Evolutionary conservation across 306 rosid genomes (phyloP).

Genomic region (Casuarina cunninghamiana): DNA sequence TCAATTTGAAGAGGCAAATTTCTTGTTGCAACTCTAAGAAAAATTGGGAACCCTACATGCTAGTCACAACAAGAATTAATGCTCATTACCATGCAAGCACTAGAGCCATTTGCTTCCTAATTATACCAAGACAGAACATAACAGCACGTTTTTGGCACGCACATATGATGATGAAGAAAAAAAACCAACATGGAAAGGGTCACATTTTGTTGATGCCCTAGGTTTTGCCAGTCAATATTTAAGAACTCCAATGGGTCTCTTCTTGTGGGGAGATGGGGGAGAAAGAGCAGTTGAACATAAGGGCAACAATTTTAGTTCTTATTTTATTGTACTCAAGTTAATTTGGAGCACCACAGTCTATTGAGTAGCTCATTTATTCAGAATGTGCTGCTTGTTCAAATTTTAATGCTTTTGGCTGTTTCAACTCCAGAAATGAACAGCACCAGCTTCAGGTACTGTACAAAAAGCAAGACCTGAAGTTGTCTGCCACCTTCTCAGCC

Average conservation of each 20-base stretch:
- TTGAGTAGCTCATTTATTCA: neutral
- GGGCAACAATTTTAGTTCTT: neutral
- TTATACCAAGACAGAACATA: neutral
- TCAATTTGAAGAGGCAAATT: neutral
- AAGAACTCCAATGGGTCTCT: neutral
- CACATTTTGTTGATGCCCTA: neutral
- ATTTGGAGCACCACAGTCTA: neutral
- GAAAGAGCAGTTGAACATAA: neutral
- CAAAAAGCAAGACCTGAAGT: conserved; percentile 28
- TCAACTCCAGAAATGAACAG: conserved; percentile 26
- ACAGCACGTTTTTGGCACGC: neutral
- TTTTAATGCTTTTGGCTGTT: neutral
- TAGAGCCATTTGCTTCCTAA: neutral
- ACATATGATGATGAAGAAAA: neutral
- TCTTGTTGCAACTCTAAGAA: neutral
- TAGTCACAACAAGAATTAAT: neutral
- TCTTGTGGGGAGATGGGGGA: neutral
- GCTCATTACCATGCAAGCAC: neutral
- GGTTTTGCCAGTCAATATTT: neutral
- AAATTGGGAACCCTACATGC: neutral
- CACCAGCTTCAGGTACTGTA: conserved; percentile 18
- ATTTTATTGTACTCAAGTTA: neutral
- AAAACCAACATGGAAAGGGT: neutral
- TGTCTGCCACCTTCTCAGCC: conserved; percentile 18
- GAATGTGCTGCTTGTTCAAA: conserved; percentile 3